Evolutionary conservation across 208 protist species (phyloP).

Genomic region (Porcisia deanei): DNA sequence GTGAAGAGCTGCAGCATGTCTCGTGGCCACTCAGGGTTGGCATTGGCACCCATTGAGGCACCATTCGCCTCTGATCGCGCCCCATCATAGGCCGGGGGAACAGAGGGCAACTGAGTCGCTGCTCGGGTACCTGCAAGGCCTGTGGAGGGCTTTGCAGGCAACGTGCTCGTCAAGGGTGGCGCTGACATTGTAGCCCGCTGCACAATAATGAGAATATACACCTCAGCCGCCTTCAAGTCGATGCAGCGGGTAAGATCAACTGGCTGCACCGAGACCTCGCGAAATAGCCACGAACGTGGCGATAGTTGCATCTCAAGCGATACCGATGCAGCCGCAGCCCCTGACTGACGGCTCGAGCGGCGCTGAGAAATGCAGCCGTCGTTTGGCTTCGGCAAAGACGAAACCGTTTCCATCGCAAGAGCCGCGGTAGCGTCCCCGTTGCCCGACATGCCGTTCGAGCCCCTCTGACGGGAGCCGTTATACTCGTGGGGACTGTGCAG

Average conservation of each 20-base stretch:
- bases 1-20: slow-evolving; percentile 64
- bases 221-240: slow-evolving; percentile 32
- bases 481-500: not conserved
- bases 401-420: not conserved
- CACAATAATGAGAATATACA: slow-evolving; percentile 68
- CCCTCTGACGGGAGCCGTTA: not conserved
- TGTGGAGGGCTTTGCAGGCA: not conserved
- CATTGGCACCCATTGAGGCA: slow-evolving; percentile 9
- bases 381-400: not conserved
- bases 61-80: not conserved
- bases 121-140: not conserved
- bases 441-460: not conserved
- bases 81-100: not conserved
- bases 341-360: not conserved
- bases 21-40: slow-evolving; percentile 43
- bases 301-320: slow-evolving; percentile 11
- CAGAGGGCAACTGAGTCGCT: not conserved
- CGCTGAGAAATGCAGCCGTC: not conserved
- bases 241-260: slow-evolving; percentile 44
- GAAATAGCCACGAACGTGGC: slow-evolving; percentile 26
- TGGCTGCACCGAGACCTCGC: slow-evolving; percentile 35
- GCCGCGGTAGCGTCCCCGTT: not conserved
- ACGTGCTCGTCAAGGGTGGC: not conserved
- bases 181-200: slow-evolving; percentile 33
- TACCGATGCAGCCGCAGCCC: not conserved